Evolutionary conservation across 202 grass and related monocot genomes (phyloP), one percentile per base, ranked within the genome.

Genomic region (Zizania palustris): DNA sequence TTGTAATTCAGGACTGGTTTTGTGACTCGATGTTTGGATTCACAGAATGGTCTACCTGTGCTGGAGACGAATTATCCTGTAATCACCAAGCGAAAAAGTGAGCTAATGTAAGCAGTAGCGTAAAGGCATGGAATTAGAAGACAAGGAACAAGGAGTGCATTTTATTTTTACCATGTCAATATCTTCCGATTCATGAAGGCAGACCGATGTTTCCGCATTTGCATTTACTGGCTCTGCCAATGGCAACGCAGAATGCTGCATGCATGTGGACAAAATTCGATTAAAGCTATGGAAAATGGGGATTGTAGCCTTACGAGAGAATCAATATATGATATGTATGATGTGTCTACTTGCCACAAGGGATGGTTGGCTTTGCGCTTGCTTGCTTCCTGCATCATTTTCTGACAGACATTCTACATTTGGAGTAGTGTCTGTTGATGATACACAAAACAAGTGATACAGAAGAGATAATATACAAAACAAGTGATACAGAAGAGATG

Each of bases 101-200:
- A 49, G 56, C n/a, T 7, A 45, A 33, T 63, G 56, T 36, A 62
- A 63, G 42, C 1, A 2, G 1, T 3, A 34, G 20, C 21, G 35
- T 21, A 60, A 35, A 6, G n/a, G 22, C 5, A 53, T 60, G 61
- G 45, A 20, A 10, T 53, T 20, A 15, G 40, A 58, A 59, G 38
- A 60, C 15, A 39, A 59, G 16, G 41, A 48, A 60, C 15, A 39
- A 59, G 16, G 41, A 43, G 58, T 3, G 21, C 63, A 42, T 12
- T 2, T 45, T 28, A 36, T 2, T 28, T 28, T 41, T 80, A 90
- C 83, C 88, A 80, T 86, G 50, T 63, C 75, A 35, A 57, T 54
- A 59, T 86, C 75, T 50, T 83, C 34, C 5, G 41, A 71, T 61
- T 64, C 80, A 66, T 66, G 58, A 65, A 43, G 36, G 44, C 34